A percentile compares a stretch with the other conserved stretches of the same genome.
phyloP scores from a whole-genome alignment of 169 alveolate species.

The Plasmodium knowlesi region DNA sequence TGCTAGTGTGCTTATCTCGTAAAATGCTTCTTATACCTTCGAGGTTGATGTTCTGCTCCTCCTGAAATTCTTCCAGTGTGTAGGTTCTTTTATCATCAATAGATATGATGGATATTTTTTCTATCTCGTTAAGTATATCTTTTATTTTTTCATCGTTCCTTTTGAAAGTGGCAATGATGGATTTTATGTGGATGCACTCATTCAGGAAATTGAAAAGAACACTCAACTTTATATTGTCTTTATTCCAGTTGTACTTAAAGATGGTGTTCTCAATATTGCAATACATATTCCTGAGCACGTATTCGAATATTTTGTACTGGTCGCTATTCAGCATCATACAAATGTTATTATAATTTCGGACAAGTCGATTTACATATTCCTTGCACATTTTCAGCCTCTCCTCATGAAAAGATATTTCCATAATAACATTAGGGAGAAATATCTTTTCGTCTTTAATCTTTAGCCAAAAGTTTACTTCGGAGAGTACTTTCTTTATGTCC shows the following conservation, averaged over 20 bases:
- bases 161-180: conserved; percentile 20
- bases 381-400: conserved; percentile 64
- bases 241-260: conserved; percentile 74
- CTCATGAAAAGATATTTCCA: conserved; percentile 69
- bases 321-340: conserved; percentile 61
- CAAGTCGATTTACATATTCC: conserved; percentile 73
- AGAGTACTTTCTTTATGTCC: conserved; percentile 49
- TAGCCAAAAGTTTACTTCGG: conserved; percentile 65
- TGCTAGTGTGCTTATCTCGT: conserved; percentile 50
- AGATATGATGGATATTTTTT: conserved; percentile 38
- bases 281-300: conserved; percentile 42
- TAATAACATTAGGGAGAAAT: conserved; percentile 66
- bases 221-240: conserved; percentile 59
- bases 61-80: conserved; percentile 60
- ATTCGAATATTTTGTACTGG: conserved; percentile 71
- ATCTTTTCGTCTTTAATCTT: conserved; percentile 62
- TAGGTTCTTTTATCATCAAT: conserved; percentile 73
- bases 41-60: conserved; percentile 67
- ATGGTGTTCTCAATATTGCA: conserved; percentile 53
- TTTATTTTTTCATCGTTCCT: conserved; percentile 47
- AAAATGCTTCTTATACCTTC: conserved; percentile 51
- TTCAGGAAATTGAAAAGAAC: conserved; percentile 39
- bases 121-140: conserved; percentile 57
- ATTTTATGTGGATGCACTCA: conserved; percentile 46
- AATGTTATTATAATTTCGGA: conserved; percentile 51